Conservation (phyloP, 2,329 filamentous ascomycete genomes). For the Colletotrichum cereale region DNA sequence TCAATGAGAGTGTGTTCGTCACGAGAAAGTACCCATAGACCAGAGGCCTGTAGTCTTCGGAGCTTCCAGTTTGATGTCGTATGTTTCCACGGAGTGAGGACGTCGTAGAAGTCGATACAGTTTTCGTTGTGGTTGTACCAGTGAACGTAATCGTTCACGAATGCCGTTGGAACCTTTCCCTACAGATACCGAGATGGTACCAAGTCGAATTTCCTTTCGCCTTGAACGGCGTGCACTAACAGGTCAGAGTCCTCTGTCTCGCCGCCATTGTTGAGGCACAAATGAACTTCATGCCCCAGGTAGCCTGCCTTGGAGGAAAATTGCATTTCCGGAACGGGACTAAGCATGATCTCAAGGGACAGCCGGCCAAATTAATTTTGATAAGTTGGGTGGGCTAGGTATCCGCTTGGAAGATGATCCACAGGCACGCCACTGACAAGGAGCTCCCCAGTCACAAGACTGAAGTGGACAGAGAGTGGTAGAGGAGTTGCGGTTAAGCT, state of each 20-base stretch:
- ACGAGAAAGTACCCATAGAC: background rate
- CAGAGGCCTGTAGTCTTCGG: background rate
- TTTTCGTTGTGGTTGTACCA: slow-evolving; percentile 56
- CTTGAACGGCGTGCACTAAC: background rate
- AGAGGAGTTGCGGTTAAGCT: background rate
- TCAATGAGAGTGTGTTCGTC: too few species aligned
- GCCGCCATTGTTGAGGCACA: slow-evolving; percentile 45
- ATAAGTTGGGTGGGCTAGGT: slow-evolving; percentile 57
- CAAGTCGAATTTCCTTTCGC: background rate
- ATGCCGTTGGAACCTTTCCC: slow-evolving; percentile 47
- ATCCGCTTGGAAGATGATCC: slow-evolving; percentile 59
- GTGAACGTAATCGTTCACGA: slow-evolving; percentile 57
- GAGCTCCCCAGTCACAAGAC: slow-evolving; percentile 64
- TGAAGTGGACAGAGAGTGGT: slow-evolving; percentile 57
- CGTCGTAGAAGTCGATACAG: slow-evolving; percentile 50
- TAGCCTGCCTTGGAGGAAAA: slow-evolving; percentile 53
- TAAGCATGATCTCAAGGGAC: slow-evolving; percentile 62
- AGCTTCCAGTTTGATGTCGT: slow-evolving; percentile 16
- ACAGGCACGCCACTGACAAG: slow-evolving; percentile 65
- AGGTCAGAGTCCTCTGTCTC: background rate
- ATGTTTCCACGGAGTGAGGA: too few species aligned
- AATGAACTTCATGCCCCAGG: too few species aligned
- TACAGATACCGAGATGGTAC: background rate
- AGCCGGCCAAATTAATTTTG: too few species aligned
- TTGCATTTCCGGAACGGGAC: slow-evolving; percentile 51